Evolutionary conservation across 352 stramenopile genomes (phyloP).

Genomic region (Paralagenidium karlingii): DNA sequence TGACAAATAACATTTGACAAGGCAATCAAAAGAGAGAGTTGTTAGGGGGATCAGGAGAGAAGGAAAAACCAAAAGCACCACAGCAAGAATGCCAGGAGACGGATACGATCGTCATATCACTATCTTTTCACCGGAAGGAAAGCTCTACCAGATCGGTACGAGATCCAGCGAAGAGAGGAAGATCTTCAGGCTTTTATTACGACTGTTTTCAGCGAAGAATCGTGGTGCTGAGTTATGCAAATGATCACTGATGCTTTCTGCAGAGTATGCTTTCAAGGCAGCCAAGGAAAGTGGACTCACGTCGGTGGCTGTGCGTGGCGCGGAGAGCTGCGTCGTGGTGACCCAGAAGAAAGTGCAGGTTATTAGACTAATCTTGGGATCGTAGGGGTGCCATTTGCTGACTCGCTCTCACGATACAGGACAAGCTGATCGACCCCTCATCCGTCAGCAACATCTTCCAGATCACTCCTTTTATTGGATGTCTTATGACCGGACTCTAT

Average conservation of each 20-base stretch:
- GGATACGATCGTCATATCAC: conserved; percentile 92
- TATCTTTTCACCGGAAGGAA: conserved; percentile 98
- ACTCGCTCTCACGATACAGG: conserved; percentile 22
- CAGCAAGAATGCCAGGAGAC: conserved; percentile 57
- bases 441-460: conserved; percentile 95
- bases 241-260: too few relatives aligned
- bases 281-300: conserved; percentile 90
- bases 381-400: background rate
- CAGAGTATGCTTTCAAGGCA: conserved; percentile 99
- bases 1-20: too few relatives aligned
- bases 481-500: conserved; percentile 90
- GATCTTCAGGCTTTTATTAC: too few relatives aligned
- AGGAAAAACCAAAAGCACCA: too few relatives aligned
- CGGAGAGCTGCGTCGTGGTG: conserved; percentile 90
- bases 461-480: conserved; percentile 92
- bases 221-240: too few relatives aligned
- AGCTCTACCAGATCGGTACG: conserved; percentile 98
- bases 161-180: too few relatives aligned
- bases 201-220: too few relatives aligned
- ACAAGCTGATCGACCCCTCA: conserved; percentile 91
- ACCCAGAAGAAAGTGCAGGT: conserved; percentile 99
- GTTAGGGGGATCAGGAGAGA: too few relatives aligned
- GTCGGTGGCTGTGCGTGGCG: conserved; percentile 91
- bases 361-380: conserved; percentile 2
- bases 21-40: too few relatives aligned